Conservation (phyloP, 139 green algal genomes). For the Picochlorum sp. region DNA sequence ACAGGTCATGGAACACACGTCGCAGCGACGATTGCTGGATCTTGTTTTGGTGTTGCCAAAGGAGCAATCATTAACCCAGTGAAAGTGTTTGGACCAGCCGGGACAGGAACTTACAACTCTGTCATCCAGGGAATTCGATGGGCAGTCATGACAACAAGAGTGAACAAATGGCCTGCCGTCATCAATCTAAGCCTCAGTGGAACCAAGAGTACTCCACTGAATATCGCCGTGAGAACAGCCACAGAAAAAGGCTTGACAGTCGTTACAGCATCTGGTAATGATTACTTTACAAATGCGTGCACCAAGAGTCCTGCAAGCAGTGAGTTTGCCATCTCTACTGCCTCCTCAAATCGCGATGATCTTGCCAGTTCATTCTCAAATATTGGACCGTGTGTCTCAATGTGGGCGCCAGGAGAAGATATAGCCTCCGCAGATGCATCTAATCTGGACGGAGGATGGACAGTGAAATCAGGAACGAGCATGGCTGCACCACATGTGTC, state of each 20-base stretch:
- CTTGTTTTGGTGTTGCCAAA: conserved; percentile 53
- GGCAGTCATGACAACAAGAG: conserved; percentile 22
- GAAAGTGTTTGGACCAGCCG: conserved; percentile 28
- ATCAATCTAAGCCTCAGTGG: conserved; percentile 53
- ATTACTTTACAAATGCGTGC: conserved; percentile 45
- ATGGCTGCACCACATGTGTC: conserved; percentile 34
- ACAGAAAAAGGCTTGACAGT: conserved; percentile 30
- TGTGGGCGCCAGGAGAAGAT: conserved; percentile 46
- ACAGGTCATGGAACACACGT: conserved; percentile 63
- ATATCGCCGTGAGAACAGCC: conserved; percentile 34
- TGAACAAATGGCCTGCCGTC: conserved; percentile 36
- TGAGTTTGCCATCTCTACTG: conserved; percentile 39
- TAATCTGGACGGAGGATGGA: background rate
- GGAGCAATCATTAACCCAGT: conserved; percentile 38
- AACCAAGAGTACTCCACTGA: conserved; percentile 29
- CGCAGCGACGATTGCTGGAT: conserved; percentile 40
- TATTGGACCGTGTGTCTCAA: conserved; percentile 51
- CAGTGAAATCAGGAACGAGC: conserved; percentile 29
- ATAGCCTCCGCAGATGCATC: conserved; percentile 9
- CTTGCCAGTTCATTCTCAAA: conserved; percentile 51
- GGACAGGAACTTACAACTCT: conserved; percentile 38
- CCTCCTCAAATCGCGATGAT: conserved; percentile 24
- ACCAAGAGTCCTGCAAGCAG: conserved; percentile 35
- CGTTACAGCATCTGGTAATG: conserved; percentile 44
- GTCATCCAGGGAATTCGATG: conserved; percentile 47